Evolutionary conservation across 2,329 filamentous ascomycete species (phyloP).

Genomic region (Cladophialophora immunda): DNA sequence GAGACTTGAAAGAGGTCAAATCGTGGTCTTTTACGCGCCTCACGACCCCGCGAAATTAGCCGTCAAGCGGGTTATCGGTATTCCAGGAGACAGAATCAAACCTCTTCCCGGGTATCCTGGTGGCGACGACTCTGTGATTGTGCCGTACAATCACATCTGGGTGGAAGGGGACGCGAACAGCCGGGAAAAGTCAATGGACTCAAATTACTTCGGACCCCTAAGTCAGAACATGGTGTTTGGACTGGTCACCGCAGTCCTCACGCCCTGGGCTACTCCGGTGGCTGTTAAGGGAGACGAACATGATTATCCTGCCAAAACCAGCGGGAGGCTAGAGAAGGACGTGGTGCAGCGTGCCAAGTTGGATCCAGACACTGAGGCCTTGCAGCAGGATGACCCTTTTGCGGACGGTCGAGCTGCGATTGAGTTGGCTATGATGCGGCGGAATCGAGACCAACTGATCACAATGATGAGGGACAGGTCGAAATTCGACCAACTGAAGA

Average conservation of each 20-base stretch:
- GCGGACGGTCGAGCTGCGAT: constrained; percentile 24
- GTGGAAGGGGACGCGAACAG: constrained; percentile 86
- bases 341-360: constrained; percentile 35
- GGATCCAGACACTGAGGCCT: constrained; percentile 31
- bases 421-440: constrained; percentile 28
- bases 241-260: constrained; percentile 75
- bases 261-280: constrained; percentile 63
- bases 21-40: constrained; percentile 68
- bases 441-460: constrained; percentile 21
- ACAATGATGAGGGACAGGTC: constrained; percentile 24
- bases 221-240: constrained; percentile 78
- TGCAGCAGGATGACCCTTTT: constrained; percentile 22
- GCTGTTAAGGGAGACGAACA: constrained; percentile 55
- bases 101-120: constrained; percentile 69
- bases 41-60: constrained; percentile 56
- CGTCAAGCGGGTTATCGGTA: constrained; percentile 83
- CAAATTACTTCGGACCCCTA: constrained; percentile 88
- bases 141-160: constrained; percentile 91
- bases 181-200: constrained; percentile 76
- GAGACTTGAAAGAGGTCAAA: constrained; percentile 73
- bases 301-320: constrained; percentile 46
- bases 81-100: constrained; percentile 79
- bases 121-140: constrained; percentile 60
- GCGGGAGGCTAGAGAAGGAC: constrained; percentile 40
- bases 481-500: constrained; percentile 22